Evolutionary conservation across 192 early-diverging fungal genomes (phyloP).

Genomic region (Coemansia asiatica): DNA sequence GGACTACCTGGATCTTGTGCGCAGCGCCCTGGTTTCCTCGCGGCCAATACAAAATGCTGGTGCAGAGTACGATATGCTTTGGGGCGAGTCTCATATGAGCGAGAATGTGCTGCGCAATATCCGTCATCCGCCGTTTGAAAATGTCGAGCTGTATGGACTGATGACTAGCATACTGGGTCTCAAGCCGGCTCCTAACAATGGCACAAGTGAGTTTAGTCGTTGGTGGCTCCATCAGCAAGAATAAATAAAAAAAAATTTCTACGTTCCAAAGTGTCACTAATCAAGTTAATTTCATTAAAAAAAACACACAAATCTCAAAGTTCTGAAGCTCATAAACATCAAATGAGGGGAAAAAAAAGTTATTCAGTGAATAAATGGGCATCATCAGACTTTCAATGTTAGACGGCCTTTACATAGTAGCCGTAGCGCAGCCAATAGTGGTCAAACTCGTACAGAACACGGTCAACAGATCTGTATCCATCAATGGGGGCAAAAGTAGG

Average conservation of each 20-base stretch:
- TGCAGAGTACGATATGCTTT: slow-evolving; percentile 34
- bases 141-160: slow-evolving; percentile 74
- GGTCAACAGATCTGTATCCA: slow-evolving; percentile 66
- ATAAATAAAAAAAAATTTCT: not conserved
- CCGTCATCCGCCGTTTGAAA: slow-evolving; percentile 60
- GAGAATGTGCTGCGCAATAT: slow-evolving; percentile 21
- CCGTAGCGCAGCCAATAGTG: slow-evolving; percentile 79
- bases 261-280: no score
- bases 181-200: slow-evolving; percentile 70
- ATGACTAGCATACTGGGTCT: slow-evolving; percentile 61
- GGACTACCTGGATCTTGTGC: slow-evolving; percentile 42
- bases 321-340: no score
- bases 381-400: no score
- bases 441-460: slow-evolving; percentile 79
- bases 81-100: slow-evolving; percentile 30
- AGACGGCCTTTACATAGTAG: slow-evolving; percentile 58
- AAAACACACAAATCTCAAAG: no score
- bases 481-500: slow-evolving; percentile 54
- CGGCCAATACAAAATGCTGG: slow-evolving; percentile 9
- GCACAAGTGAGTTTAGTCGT: slow-evolving; percentile 50
- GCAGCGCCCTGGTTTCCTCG: slow-evolving; percentile 21
- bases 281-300: no score
- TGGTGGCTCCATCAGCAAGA: slow-evolving; percentile 33
- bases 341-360: no score
- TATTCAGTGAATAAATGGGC: no score